phyloP scores from a whole-genome alignment of 1,284 basidiomycete genomes.

The Ceratobasidium sp. region DNA sequence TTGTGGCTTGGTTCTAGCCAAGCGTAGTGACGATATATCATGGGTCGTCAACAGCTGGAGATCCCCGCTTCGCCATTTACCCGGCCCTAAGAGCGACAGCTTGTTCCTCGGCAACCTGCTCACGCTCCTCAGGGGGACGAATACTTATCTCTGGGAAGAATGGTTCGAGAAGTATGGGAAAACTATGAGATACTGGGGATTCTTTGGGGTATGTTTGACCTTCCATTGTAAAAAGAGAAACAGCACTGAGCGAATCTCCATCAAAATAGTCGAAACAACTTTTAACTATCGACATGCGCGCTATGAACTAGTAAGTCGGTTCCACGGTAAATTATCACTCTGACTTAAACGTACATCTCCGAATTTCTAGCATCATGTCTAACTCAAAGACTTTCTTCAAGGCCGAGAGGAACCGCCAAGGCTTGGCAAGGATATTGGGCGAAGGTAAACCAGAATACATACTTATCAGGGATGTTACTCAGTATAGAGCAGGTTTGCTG shows the following conservation, averaged over 20 bases:
- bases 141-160: conserved; percentile 20
- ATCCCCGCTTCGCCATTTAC: conserved; percentile 36
- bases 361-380: conserved; percentile 18
- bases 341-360: not conserved
- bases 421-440: conserved; percentile 28
- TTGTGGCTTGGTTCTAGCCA: not conserved
- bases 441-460: conserved; percentile 32
- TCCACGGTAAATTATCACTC: not conserved
- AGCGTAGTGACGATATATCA: not conserved
- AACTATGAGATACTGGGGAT: conserved; percentile 29
- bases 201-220: conserved; percentile 36
- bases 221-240: not conserved
- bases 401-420: not conserved
- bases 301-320: conserved; percentile 32
- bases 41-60: conserved; percentile 13
- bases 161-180: conserved; percentile 45
- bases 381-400: conserved; percentile 11
- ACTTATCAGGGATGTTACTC: not conserved
- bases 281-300: conserved; percentile 35
- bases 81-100: conserved; percentile 25
- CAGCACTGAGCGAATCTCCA: not conserved
- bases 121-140: conserved; percentile 16
- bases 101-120: conserved; percentile 39
- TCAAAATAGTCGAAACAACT: conserved; percentile 20
- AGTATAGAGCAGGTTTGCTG: conserved; percentile 20